These are phyloP conservation scores for Arachnomyces sp. DNA, from an alignment of 2,329 filamentous ascomycete genomes.

Conservation along the genomic window DNA sequence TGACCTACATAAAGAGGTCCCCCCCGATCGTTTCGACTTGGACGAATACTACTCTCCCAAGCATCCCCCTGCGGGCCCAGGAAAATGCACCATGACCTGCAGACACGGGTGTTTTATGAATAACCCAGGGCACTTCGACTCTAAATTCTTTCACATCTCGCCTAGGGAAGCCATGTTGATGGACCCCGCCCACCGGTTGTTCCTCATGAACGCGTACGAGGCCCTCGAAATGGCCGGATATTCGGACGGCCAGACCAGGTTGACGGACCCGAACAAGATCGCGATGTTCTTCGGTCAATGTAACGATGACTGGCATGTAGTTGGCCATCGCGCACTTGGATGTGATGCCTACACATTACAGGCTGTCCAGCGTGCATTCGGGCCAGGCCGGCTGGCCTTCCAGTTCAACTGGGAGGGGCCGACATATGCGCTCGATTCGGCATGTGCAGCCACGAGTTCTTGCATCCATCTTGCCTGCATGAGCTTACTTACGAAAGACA, in stretches of 20 bases:
- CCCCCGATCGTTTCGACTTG: conserved; percentile 26
- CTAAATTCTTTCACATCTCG: conserved; percentile 42
- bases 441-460: conserved; percentile 61
- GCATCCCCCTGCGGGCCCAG: conserved; percentile 27
- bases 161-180: conserved; percentile 71
- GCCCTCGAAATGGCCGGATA: conserved; percentile 75
- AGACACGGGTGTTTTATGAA: conserved; percentile 32
- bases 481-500: conserved; percentile 62
- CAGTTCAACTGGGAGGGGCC: conserved; percentile 64
- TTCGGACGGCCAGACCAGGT: conserved; percentile 61
- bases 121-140: conserved; percentile 30
- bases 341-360: conserved; percentile 57
- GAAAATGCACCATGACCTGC: conserved; percentile 23
- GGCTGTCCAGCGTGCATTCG: conserved; percentile 50
- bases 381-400: conserved; percentile 60
- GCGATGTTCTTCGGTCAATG: conserved; percentile 64
- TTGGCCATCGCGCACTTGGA: conserved; percentile 61
- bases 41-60: conserved; percentile 23
- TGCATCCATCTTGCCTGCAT: conserved; percentile 61
- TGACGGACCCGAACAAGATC: conserved; percentile 51
- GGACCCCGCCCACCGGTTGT: conserved; percentile 71
- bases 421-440: conserved; percentile 60
- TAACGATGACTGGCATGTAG: conserved; percentile 64
- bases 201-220: conserved; percentile 68
- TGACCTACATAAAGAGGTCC: conserved; percentile 24